phyloP scores from a whole-genome alignment of 73 alveolate species.

The Paramecium pentaurelia region DNA sequence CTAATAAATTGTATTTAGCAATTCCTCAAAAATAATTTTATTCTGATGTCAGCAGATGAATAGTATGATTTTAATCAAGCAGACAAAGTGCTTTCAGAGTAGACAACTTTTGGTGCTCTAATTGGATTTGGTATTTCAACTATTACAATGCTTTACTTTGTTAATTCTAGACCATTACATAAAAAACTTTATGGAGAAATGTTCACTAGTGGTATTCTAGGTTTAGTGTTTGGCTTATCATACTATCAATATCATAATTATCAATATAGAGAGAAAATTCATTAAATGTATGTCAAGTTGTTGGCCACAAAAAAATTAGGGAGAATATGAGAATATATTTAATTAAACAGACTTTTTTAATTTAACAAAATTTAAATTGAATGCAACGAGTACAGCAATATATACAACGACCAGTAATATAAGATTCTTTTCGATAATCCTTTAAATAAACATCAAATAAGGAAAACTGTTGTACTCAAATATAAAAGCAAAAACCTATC shows the following conservation, averaged over 20 bases:
- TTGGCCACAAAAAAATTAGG: background rate
- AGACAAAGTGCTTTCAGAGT: background rate
- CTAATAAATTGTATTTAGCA: background rate
- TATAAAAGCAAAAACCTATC: background rate
- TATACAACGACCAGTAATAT: background rate
- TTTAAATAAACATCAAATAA: background rate
- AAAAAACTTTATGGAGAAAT: constrained; percentile 1
- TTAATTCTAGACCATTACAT: background rate
- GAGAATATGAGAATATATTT: background rate
- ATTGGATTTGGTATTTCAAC: background rate
- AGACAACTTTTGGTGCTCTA: background rate
- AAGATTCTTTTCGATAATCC: background rate
- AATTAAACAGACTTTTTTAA: constrained; percentile 11
- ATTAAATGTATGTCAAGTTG: background rate
- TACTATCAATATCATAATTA: background rate
- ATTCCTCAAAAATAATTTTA: background rate
- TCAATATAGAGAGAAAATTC: constrained; percentile 12
- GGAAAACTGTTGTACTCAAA: background rate
- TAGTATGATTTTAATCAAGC: background rate
- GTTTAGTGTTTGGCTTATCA: background rate
- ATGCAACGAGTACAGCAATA: background rate
- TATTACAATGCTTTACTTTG: background rate
- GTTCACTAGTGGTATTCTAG: background rate
- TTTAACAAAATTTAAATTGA: background rate
- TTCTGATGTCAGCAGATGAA: background rate